Conservation (phyloP, 352 stramenopile species). For the Phytopythium sindhum region DNA sequence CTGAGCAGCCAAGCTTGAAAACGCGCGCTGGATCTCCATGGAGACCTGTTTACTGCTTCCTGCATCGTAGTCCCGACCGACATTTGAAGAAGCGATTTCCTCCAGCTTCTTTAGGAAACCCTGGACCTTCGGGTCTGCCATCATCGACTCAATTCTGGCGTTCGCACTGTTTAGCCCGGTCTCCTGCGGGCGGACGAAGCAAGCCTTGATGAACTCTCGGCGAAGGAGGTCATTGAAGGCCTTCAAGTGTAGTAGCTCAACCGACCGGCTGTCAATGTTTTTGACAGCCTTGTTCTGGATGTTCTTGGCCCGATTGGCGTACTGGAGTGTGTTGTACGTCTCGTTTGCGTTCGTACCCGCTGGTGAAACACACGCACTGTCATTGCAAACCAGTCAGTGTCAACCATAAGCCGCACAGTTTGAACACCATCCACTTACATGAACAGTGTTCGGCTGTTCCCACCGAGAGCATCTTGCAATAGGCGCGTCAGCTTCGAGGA, state of each 20-base stretch:
- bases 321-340: constrained; percentile 83
- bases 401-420: not conserved
- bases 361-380: constrained; percentile 82
- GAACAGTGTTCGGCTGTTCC: constrained; percentile 87
- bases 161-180: constrained; percentile 21
- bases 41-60: not conserved
- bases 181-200: constrained; percentile 28
- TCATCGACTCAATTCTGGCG: constrained; percentile 27
- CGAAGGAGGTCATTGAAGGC: constrained; percentile 65
- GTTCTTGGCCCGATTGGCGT: constrained; percentile 84
- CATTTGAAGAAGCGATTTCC: constrained; percentile 21
- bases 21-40: not conserved
- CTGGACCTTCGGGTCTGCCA: constrained; percentile 47
- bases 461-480: constrained; percentile 81
- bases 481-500: constrained; percentile 81
- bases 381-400: constrained; percentile 7
- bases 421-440: constrained; percentile 42
- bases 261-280: constrained; percentile 81
- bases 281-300: constrained; percentile 91
- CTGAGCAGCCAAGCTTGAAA: constrained; percentile 1
- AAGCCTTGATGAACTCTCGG: constrained; percentile 62
- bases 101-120: constrained; percentile 58
- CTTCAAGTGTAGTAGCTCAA: constrained; percentile 64
- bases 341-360: constrained; percentile 64
- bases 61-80: not conserved